A percentile compares a stretch with the other conserved stretches of the same genome.
Evolutionary conservation across 2,329 filamentous ascomycete genomes (phyloP).

Genomic region (Metarhizium humberi): DNA sequence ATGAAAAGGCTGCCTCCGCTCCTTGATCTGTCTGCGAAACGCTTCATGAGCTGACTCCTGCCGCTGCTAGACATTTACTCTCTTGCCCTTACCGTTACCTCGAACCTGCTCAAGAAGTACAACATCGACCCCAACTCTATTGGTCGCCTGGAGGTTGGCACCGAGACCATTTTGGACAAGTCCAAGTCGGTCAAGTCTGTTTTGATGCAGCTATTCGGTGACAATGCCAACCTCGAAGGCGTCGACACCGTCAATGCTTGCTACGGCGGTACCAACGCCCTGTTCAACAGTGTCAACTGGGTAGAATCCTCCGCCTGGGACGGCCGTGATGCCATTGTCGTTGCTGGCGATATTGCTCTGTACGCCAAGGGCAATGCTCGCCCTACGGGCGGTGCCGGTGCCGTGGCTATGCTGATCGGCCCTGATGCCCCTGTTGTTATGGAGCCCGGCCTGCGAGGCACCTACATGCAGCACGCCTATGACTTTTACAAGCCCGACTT

Average conservation of each 20-base stretch:
- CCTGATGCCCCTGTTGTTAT: slow-evolving; percentile 68
- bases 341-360: slow-evolving; percentile 74
- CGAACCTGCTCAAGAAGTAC: slow-evolving; percentile 74
- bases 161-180: slow-evolving; percentile 80
- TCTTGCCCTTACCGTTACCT: slow-evolving; percentile 67
- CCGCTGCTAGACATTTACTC: slow-evolving; percentile 69
- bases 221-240: slow-evolving; percentile 78
- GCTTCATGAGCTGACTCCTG: not conserved
- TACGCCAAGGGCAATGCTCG: slow-evolving; percentile 78
- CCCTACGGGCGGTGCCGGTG: slow-evolving; percentile 72
- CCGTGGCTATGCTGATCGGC: slow-evolving; percentile 69
- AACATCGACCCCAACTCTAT: slow-evolving; percentile 69
- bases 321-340: slow-evolving; percentile 69
- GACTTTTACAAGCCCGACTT: slow-evolving; percentile 89
- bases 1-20: not conserved
- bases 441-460: slow-evolving; percentile 71
- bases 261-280: slow-evolving; percentile 77
- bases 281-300: slow-evolving; percentile 81
- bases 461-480: slow-evolving; percentile 76
- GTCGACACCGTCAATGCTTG: slow-evolving; percentile 78
- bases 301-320: slow-evolving; percentile 82
- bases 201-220: slow-evolving; percentile 76
- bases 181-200: slow-evolving; percentile 87
- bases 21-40: not conserved
- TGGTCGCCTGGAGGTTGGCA: slow-evolving; percentile 76